Conservation (phyloP, 768 basidiomycete genomes). For the Pholiota conissans region DNA sequence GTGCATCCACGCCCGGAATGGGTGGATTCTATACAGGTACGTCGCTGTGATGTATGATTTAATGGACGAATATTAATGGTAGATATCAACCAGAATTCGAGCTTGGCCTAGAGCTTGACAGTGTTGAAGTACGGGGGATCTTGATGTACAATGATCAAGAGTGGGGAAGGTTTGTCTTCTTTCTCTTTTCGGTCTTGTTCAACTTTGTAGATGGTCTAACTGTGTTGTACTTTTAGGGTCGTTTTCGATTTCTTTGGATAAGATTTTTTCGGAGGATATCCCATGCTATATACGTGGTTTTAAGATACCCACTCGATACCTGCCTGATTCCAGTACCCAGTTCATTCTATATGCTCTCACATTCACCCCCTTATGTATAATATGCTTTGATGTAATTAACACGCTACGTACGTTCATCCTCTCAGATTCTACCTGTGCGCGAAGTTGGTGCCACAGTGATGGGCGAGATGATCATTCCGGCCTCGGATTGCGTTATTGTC, state of each 20-base stretch:
- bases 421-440: too few species aligned
- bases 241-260: constrained; percentile 43
- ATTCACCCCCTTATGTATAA: neutral
- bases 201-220: constrained; percentile 12
- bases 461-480: neutral
- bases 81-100: constrained; percentile 62
- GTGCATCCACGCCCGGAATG: constrained; percentile 53
- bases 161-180: constrained; percentile 67
- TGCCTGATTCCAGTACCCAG: neutral
- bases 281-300: neutral
- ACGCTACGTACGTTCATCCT: neutral
- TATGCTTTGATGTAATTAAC: neutral
- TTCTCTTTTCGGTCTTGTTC: neutral
- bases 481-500: constrained; percentile 7
- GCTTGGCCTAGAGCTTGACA: constrained; percentile 80
- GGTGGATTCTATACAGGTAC: constrained; percentile 80
- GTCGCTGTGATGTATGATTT: constrained; percentile 13
- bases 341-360: neutral
- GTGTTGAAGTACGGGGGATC: constrained; percentile 84
- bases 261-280: neutral
- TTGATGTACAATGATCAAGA: constrained; percentile 73
- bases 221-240: constrained; percentile 30
- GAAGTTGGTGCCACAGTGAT: neutral
- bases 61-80: neutral
- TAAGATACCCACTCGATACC: neutral